Evolutionary conservation across 306 rosid species (phyloP), one percentile per base, ranked within the genome.

Genomic region (Quillaja saponaria): DNA sequence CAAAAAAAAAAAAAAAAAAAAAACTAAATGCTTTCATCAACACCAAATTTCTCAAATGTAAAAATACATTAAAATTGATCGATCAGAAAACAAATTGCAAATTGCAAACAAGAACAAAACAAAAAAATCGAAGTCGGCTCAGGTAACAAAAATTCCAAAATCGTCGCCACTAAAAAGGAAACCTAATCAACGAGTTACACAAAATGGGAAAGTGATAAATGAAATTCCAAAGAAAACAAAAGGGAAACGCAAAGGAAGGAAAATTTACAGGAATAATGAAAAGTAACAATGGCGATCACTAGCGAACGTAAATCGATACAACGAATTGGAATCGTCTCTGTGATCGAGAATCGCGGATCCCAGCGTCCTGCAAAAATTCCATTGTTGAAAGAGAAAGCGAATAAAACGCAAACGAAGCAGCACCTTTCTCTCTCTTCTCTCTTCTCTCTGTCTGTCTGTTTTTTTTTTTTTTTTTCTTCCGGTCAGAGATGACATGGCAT

Each of bases 281-380:
- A 14, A 42, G 76, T 47, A 14, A 38, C 67, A 64, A 75, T 18
- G 70, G 46, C 19, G 84, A 64, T 66, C 55, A 80, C 58, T 78
- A 76, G 76, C 66, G 75, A 74, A 47, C 65, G 28, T 21, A 42
- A 34, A 33, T 68, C 63, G 56, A 46, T 25, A 48, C 38, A 14
- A 16, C 25, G 77, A 71, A 66, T 37, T 35, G 76, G 68, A 57
- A 57, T 40, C 37, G n/a, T 25, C 64, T 52, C 58, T 38, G 67
- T 38, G 84, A 73, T 80, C 77, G 81, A 82, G 73, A 81, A 77
- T 77, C 77, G 85, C 68, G 88, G 91, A 88, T 84, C 81, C 86
- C 84, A 66, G 81, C 41, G 79, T 50, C 42, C 73, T 49, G 82
- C 71, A 45, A 34, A 79, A 73, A 78, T 82, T 81, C 85, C 95